phyloP scores from a whole-genome alignment of 176 grass and related monocot species.

The Eremochloa ophiuroides region DNA sequence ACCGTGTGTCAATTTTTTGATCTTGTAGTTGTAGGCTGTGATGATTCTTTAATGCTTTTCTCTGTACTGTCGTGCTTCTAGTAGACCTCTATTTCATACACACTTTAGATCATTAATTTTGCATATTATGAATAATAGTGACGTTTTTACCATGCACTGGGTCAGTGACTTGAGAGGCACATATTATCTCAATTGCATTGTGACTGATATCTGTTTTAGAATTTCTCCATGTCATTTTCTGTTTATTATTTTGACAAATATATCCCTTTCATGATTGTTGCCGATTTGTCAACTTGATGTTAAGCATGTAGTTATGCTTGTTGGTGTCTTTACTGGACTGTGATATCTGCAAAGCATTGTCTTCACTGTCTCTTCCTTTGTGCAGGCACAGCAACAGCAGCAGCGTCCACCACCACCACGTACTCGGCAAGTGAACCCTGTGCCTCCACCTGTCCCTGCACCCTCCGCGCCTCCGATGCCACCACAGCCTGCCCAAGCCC shows the following conservation, averaged over 20 bases:
- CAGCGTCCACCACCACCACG: constrained; percentile 41
- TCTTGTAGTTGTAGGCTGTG: not conserved
- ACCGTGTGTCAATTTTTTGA: not conserved
- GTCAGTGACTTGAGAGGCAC: not conserved
- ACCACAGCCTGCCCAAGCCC: constrained; percentile 26
- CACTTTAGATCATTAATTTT: not conserved
- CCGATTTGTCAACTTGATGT: not conserved
- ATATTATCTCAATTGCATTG: not conserved
- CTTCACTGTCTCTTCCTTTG: not conserved
- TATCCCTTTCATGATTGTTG: not conserved
- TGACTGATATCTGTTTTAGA: not conserved
- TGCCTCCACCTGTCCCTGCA: constrained; percentile 19
- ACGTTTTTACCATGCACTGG: not conserved
- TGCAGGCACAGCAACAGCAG: constrained; percentile 53
- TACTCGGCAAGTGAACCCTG: constrained; percentile 25
- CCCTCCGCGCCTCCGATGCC: constrained; percentile 28
- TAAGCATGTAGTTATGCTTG: not conserved
- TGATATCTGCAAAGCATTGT: not conserved
- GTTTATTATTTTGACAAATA: not conserved
- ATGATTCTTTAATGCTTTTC: not conserved
- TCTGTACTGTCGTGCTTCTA: not conserved
- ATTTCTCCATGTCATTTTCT: not conserved
- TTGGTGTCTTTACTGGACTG: not conserved
- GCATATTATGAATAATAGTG: not conserved
- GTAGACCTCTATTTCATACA: not conserved